Base-by-base conservation (phyloP, 2,329 filamentous ascomycete species). In the Microdochium paspali region DNA sequence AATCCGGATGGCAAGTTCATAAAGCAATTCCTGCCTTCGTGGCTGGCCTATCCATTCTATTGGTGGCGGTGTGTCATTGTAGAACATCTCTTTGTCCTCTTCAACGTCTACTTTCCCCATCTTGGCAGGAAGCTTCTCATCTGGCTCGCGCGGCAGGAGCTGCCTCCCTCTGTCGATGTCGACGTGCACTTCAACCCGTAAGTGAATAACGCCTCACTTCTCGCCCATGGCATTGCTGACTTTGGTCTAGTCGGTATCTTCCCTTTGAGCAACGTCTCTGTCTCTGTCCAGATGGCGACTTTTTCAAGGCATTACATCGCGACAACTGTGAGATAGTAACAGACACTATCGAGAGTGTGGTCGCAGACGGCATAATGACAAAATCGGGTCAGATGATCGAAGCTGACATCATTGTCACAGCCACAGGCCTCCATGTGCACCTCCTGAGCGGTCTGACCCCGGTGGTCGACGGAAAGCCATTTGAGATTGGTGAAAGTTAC, bases 241-340 rank as follows among this genome's bases (percentile, higher is more conserved):
- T 5, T 21, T 9, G 6, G 15, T 20, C 3, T 20, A 40, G 35
- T 0, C 61, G 60, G 2, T 86, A 87, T 55, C 72, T 77, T 32
- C 82, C 82, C 0, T 84, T 86, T 73, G 76, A 89, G 47, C 87
- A 94, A 61, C 79, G 89, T 0, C 67, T 93, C 7, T 93, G 88
- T 56, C 68, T 88, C 50, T 82, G 65, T 18, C 74, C 73, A 0
- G 69, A 76, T 45, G 75, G 71, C 10, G 77, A 82, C 55, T 82
- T 81, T 56, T 80, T 73, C 62, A 59, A 70, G 43, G 67, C 72
- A 0, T 53, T 80, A 2, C 66, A 67, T 45, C 60, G 58, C 1
- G 63, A 66, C 2, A 75, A 75, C 47, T 63, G 66, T 2, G 61
- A 69, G 26, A 58, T 80, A 2, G 68, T 74, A 1, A 80, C 77